These are phyloP conservation scores for Hibiscus syriacus DNA, from an alignment of 345 rosid species.

Conservation along the genomic window DNA sequence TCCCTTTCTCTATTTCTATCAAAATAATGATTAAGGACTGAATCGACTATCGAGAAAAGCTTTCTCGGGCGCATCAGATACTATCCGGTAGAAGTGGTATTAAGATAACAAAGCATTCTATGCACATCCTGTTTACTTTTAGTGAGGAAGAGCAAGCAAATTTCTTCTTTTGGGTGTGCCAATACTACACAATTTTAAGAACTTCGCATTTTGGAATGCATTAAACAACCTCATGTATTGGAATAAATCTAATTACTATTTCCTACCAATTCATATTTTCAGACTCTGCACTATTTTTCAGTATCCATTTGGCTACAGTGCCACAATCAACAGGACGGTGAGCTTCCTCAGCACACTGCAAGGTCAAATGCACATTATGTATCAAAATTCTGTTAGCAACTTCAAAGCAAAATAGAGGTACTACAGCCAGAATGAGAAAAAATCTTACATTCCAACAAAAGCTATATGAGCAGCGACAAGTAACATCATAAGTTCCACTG, in stretches of 20 bases:
- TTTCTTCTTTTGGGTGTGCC: not conserved
- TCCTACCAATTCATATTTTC: conserved; percentile 91
- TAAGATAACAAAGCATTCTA: not conserved
- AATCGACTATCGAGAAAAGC: not conserved
- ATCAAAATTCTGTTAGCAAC: not conserved
- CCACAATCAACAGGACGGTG: conserved; percentile 99
- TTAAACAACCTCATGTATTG: not conserved
- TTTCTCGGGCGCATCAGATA: too few relatives aligned
- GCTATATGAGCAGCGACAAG: conserved; percentile 56
- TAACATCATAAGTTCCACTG: conserved; percentile 66
- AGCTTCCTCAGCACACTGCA: conserved; percentile 83
- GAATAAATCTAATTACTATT: not conserved
- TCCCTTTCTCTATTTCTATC: not conserved
- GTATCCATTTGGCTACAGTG: conserved; percentile 84
- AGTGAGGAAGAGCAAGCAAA: not conserved
- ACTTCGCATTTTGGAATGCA: not conserved
- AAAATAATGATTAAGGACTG: not conserved
- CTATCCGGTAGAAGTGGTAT: not conserved
- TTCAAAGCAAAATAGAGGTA: not conserved
- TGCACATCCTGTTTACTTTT: not conserved
- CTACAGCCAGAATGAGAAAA: not conserved
- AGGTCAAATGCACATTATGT: not conserved
- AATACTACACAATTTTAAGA: not conserved
- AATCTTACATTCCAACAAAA: conserved; percentile 84
- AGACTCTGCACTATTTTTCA: conserved; percentile 96